Evolutionary conservation across 306 rosid species (phyloP).

Genomic region (Boehmeria nivea): DNA sequence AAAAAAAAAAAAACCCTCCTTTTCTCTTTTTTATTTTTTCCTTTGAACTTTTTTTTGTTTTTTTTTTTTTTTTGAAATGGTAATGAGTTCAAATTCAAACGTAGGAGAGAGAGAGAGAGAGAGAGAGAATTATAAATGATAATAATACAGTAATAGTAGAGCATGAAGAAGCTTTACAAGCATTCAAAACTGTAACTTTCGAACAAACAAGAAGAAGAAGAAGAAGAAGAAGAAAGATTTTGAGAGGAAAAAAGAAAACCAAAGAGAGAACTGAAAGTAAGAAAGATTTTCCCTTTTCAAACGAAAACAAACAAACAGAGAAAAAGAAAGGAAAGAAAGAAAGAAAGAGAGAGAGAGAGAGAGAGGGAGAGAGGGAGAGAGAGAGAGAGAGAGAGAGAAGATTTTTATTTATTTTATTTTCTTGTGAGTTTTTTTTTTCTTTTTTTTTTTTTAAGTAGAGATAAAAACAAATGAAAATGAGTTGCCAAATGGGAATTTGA

Average conservation of each 20-base stretch:
- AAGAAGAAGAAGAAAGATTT: background rate
- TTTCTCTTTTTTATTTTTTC: background rate
- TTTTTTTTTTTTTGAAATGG: background rate
- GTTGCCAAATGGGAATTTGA: constrained; percentile 4
- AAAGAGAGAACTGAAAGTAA: background rate
- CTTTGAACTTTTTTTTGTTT: no score
- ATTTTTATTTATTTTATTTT: no score
- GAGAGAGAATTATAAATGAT: background rate
- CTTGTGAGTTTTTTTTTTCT: no score
- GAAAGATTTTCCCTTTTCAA: background rate
- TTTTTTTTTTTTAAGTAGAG: no score
- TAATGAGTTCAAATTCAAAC: constrained; percentile 11
- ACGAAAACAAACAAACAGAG: no score
- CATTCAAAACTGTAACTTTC: background rate
- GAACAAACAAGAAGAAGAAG: background rate
- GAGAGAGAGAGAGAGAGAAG: no score
- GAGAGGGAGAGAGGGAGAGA: no score
- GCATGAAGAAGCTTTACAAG: background rate
- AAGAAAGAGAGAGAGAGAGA: no score
- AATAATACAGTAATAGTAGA: background rate
- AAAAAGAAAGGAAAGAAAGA: no score
- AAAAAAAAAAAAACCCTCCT: background rate
- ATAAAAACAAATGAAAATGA: background rate
- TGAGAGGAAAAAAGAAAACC: background rate
- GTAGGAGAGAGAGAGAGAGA: background rate